phyloP scores from a whole-genome alignment of 169 alveolate species.

The Plasmodium vinckei region DNA sequence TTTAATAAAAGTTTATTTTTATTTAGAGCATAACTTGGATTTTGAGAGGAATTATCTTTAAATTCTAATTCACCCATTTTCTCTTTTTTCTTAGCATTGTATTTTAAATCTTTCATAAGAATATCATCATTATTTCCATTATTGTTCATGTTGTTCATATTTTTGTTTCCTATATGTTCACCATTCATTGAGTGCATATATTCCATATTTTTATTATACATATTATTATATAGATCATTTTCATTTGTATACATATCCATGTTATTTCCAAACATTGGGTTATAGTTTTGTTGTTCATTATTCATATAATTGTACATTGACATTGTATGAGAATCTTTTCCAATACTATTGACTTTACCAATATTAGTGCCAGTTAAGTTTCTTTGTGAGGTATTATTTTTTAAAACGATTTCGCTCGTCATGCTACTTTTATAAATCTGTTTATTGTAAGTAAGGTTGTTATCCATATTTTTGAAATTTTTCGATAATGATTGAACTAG shows the following conservation, averaged over 20 bases:
- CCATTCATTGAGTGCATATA: not conserved
- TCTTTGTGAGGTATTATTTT: not conserved
- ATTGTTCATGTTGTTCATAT: not conserved
- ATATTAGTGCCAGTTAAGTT: not conserved
- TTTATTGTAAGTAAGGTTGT: not conserved
- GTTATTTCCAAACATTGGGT: slow-evolving; percentile 28
- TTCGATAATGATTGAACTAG: slow-evolving; percentile 15
- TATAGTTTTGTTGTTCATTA: slow-evolving; percentile 15
- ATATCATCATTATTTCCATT: slow-evolving; percentile 30
- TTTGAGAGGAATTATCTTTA: slow-evolving; percentile 22
- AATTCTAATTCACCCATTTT: slow-evolving; percentile 33
- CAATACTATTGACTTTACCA: slow-evolving; percentile 6
- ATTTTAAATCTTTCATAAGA: slow-evolving; percentile 30
- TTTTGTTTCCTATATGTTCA: not conserved
- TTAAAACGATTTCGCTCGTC: slow-evolving; percentile 18
- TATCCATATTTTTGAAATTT: slow-evolving; percentile 43
- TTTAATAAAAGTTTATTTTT: slow-evolving; percentile 22
- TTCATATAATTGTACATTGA: slow-evolving; percentile 17
- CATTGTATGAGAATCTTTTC: slow-evolving; percentile 36
- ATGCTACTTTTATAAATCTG: slow-evolving; percentile 9
- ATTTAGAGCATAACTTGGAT: slow-evolving; percentile 17
- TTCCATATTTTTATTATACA: not conserved
- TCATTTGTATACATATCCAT: slow-evolving; percentile 33
- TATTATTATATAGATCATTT: slow-evolving; percentile 14
- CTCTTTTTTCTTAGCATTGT: slow-evolving; percentile 42